Base-by-base conservation (phyloP, 805 yeast species). In the Brettanomyces bruxellensis region DNA sequence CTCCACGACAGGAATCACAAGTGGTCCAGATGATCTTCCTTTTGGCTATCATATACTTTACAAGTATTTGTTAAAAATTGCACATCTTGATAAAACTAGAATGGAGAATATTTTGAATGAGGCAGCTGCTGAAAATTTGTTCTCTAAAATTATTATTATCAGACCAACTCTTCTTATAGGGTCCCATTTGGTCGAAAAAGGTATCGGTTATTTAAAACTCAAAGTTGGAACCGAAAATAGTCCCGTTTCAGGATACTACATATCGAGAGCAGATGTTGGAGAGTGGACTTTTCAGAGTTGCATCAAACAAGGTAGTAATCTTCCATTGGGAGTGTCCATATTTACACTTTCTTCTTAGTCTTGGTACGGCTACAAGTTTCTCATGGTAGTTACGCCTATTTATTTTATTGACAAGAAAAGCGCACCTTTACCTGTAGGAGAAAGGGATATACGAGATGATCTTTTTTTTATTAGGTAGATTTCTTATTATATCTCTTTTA, bases 11-110 rank as follows among this genome's bases (percentile, higher is more conserved):
- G 44, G 44, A 7, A 41, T 41, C 9, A 32, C 28, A 22, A n/a
- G 18, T 6, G 44, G 44, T 5, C 44, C 44, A 4, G 28, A 41
- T 12, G 44, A 41, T 41, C 38, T 41, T 30, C 44, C 44, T 7
- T 41, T 41, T 22, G 44, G 44, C 8, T 41, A 32, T 18, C 13
- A 24, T 22, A n/a, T 30, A 11, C 38, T 41, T 14, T 41, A 41
- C 44, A 13, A 32, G 13, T 32, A 32, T 18, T 14, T 32, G 11
- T 25, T 41, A 9, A 30, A 41, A n/a, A 8, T 25, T n/a, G 34
- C 44, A 22, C 44, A 41, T 32, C 25, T 8, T 5, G 44, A 41
- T 22, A 41, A 41, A 14, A 30, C n/a, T 13, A 18, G 18, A 4
- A 41, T 41, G 44, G 44, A 41, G 14, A 14, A n/a, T 13, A 9